These are phyloP conservation scores for Colletotrichum sojae DNA, from an alignment of 2,329 filamentous ascomycete genomes.

Conservation along the genomic window DNA sequence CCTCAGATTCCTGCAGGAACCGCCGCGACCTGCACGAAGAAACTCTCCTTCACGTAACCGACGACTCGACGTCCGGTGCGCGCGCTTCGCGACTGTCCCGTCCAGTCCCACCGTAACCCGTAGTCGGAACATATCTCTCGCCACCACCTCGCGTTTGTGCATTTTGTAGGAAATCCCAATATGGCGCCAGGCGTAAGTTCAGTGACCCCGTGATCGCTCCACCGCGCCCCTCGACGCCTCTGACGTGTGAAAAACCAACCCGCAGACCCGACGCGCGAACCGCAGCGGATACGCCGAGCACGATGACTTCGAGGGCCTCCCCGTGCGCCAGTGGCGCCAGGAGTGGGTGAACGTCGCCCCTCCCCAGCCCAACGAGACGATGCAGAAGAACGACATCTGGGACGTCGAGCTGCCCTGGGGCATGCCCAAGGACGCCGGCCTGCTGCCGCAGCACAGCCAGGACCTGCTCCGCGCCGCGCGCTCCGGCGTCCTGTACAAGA, in stretches of 20 bases:
- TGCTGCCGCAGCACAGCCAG: constrained; percentile 84
- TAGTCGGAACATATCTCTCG: constrained; percentile 12
- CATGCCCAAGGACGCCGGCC: constrained; percentile 88
- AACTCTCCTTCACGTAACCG: not conserved
- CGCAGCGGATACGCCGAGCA: constrained; percentile 71
- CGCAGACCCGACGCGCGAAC: constrained; percentile 69
- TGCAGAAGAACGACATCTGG: constrained; percentile 76
- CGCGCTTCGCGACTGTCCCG: constrained; percentile 11
- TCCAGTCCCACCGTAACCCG: not conserved
- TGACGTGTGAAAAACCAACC: constrained; percentile 30
- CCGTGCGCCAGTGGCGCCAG: constrained; percentile 91
- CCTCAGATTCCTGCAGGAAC: not conserved
- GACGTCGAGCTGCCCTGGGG: constrained; percentile 80
- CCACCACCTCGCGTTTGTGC: not conserved
- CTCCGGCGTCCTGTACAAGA: constrained; percentile 82
- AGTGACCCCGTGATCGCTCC: not conserved
- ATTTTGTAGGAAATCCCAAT: not conserved
- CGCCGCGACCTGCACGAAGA: not conserved
- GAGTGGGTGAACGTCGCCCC: constrained; percentile 78
- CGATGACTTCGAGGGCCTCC: constrained; percentile 79
- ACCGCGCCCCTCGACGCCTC: constrained; percentile 44
- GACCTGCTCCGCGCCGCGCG: constrained; percentile 86
- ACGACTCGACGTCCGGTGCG: not conserved
- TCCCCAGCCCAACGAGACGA: constrained; percentile 73
- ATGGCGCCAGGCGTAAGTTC: constrained; percentile 59